phyloP scores from a whole-genome alignment of 2,329 filamentous ascomycete species.

The Colletotrichum viniferum region DNA sequence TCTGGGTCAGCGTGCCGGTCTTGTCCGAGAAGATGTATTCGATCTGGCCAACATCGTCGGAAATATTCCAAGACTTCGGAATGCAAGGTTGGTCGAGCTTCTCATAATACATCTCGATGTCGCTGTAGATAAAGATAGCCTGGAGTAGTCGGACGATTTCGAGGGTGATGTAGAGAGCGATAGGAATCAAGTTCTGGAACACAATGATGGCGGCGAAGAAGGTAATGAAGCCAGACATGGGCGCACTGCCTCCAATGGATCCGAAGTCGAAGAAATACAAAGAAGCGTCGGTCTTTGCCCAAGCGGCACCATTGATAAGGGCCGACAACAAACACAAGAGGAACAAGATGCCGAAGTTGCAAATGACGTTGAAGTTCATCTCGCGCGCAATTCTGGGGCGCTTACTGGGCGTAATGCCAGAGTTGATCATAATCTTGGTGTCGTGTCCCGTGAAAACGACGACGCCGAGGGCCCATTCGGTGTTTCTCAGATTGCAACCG shows the following conservation, averaged over 20 bases:
- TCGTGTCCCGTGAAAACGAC: constrained; percentile 95
- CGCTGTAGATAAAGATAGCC: constrained; percentile 97
- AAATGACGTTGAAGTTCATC: constrained; percentile 96
- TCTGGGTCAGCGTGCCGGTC: constrained; percentile 87
- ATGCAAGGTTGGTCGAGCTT: constrained; percentile 92
- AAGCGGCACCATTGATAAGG: constrained; percentile 83
- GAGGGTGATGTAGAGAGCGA: constrained; percentile 95
- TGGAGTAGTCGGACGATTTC: constrained; percentile 94
- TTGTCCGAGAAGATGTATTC: constrained; percentile 99
- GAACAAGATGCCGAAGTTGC: constrained; percentile 91
- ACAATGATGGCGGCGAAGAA: constrained; percentile 95
- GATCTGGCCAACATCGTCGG: constrained; percentile 95
- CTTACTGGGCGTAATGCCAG: constrained; percentile 93
- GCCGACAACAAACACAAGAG: constrained; percentile 87
- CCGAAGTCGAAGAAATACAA: constrained; percentile 84
- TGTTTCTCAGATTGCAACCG: constrained; percentile 93
- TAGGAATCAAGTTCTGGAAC: constrained; percentile 98
- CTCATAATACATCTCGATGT: constrained; percentile 96
- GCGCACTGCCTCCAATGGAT: constrained; percentile 75
- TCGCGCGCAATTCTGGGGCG: constrained; percentile 89
- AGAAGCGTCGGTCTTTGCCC: constrained; percentile 76
- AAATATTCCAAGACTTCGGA: constrained; percentile 99
- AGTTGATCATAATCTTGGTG: constrained; percentile 99
- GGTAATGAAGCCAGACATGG: constrained; percentile 89
- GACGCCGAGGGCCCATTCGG: constrained; percentile 92